Evolutionary conservation across 352 stramenopile species (phyloP), one percentile per base, ranked within the genome.

Genomic region (Phytopythium oedochilum): DNA sequence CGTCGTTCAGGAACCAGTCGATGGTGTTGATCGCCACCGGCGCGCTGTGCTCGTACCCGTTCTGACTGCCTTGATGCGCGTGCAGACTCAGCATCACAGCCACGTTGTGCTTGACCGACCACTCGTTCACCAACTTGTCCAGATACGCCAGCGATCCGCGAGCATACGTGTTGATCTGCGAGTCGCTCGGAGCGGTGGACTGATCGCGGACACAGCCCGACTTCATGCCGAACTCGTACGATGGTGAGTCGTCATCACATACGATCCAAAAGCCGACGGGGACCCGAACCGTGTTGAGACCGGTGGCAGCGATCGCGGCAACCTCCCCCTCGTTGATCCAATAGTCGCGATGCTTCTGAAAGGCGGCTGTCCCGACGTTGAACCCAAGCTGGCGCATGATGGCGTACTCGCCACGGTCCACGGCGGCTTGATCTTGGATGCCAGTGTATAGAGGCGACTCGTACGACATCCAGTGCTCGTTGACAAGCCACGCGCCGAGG

Each of bases 31-130:
- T n/a, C n/a, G n/a, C n/a, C n/a, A n/a, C n/a, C n/a, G 70, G 71
- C 3, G 68, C 52, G 28, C 69, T 87, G 45, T 83, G 71, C 48
- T 83, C 75, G 56, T 64, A 68, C 12, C 74, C 73, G 28, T 88
- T 88, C 58, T 88, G 75, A 2, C 73, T 85, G 9, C 74, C 72
- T 20, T 72, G 58, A 39, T 84, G 72, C 2, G 72, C 60, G 53
- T 86, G 77, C 17, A 86, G 63, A 44, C 74, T 85, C 18, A 86
- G 55, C 50, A 85, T 66, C 10, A 88, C 77, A 1, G 77, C 63
- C 8, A 86, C 7, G 36, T 86, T 80, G 64, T 81, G 71, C 62
- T 71, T 72, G 36, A 68, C 42, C 14, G 65, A 70, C 78, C 75
- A 88, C 1, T 63, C 39, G 54, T 70, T 72, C 7, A 53, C 12